These are phyloP conservation scores for Phialocephala subalpina DNA, from an alignment of 2,329 filamentous ascomycete genomes.

Conservation along the genomic window DNA sequence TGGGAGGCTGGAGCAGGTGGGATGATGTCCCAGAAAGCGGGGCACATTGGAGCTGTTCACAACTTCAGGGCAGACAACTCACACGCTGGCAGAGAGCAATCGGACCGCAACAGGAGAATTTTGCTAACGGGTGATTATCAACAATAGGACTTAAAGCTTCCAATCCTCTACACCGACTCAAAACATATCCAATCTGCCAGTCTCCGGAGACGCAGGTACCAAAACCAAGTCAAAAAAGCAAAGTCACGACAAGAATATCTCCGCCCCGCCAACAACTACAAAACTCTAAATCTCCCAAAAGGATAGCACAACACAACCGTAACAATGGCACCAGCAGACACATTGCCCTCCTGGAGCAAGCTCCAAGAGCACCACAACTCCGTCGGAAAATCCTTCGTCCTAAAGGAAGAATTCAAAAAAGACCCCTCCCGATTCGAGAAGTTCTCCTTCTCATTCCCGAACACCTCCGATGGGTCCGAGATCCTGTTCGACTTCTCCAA, in stretches of 20 bases:
- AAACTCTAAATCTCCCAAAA: background rate
- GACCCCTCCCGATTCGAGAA: constrained; percentile 90
- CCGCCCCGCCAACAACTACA: constrained; percentile 17
- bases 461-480: constrained; percentile 79
- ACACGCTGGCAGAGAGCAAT: constrained; percentile 2
- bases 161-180: background rate
- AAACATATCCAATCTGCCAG: background rate
- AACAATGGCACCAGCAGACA: constrained; percentile 82
- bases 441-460: constrained; percentile 86
- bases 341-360: constrained; percentile 86
- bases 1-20: background rate
- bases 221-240: constrained; percentile 24
- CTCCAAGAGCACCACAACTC: constrained; percentile 90
- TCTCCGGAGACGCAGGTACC: constrained; percentile 28
- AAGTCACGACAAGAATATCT: constrained; percentile 19
- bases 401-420: constrained; percentile 91
- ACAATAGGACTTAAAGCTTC: constrained; percentile 11
- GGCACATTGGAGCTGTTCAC: constrained; percentile 8
- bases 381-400: constrained; percentile 86
- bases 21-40: constrained; percentile 1
- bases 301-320: constrained; percentile 6
- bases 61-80: background rate
- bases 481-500: constrained; percentile 99
- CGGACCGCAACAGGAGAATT: constrained; percentile 12
- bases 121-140: constrained; percentile 24